Conservation (phyloP, 306 rosid species). For the Dryas octopetala region DNA sequence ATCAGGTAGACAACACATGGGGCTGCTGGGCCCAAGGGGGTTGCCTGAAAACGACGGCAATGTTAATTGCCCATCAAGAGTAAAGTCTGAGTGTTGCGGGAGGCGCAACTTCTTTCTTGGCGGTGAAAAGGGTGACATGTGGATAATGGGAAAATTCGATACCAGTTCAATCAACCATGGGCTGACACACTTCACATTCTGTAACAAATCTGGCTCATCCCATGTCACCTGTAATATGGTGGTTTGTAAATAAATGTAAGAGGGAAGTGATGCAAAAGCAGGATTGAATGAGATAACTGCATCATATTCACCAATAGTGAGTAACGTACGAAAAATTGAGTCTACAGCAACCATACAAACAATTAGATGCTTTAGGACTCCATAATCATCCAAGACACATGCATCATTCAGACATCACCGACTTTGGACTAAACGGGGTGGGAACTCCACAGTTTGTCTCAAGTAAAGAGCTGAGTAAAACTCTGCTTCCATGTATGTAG, state of each 20-base stretch:
- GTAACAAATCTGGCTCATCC: constrained; percentile 99
- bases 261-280: background rate
- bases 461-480: background rate
- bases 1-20: constrained; percentile 75
- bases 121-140: constrained; percentile 64
- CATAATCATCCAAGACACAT: background rate
- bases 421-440: background rate
- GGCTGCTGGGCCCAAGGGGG: constrained; percentile 78
- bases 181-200: constrained; percentile 92
- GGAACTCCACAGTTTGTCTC: background rate
- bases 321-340: background rate
- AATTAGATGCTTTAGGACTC: background rate
- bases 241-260: background rate
- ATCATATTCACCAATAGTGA: background rate
- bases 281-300: background rate
- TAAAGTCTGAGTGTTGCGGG: constrained; percentile 57
- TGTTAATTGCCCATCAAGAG: constrained; percentile 60
- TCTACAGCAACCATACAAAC: background rate
- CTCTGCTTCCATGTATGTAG: background rate
- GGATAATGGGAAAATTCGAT: constrained; percentile 64
- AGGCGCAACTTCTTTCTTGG: constrained; percentile 88
- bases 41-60: constrained; percentile 68
- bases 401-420: background rate
- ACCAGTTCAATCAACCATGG: constrained; percentile 96
- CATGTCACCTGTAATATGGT: constrained; percentile 69